Conservation (phyloP, 106 monocot genomes). For the Posidonia australis region DNA sequence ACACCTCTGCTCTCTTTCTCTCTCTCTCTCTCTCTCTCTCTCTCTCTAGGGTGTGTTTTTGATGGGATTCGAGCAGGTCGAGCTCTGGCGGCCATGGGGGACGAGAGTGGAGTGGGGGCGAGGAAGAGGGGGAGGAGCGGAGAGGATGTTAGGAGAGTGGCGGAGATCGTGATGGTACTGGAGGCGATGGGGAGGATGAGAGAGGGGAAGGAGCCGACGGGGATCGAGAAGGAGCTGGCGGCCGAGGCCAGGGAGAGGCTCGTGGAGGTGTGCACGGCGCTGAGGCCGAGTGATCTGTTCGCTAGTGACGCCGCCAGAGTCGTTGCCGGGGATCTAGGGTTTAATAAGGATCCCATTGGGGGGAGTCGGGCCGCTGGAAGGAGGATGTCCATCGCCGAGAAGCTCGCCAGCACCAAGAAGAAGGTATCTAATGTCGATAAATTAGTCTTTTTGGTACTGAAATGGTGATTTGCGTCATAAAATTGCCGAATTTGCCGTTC, state of each 20-base stretch:
- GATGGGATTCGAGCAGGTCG: neutral
- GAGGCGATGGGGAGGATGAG: constrained; percentile 73
- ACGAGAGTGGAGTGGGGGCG: constrained; percentile 7
- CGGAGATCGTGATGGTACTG: constrained; percentile 93
- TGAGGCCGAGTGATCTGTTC: constrained; percentile 71
- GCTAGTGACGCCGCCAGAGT: constrained; percentile 69
- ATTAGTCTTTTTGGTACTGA: neutral
- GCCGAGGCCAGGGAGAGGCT: constrained; percentile 67
- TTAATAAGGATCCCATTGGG: constrained; percentile 54
- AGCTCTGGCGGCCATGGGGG: constrained; percentile 2
- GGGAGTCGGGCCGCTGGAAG: neutral
- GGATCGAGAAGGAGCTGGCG: constrained; percentile 48
- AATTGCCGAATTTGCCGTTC: neutral
- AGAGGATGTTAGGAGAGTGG: constrained; percentile 46
- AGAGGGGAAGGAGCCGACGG: constrained; percentile 54
- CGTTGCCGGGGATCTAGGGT: constrained; percentile 73
- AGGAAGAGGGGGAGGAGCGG: constrained; percentile 24
- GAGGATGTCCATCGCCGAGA: constrained; percentile 25
- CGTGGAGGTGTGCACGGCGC: constrained; percentile 33
- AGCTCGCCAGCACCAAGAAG: constrained; percentile 14
- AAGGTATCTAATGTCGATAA: constrained; percentile 9
- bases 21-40: neutral
- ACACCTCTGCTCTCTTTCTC: no score
- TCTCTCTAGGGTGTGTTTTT: constrained; percentile 3
- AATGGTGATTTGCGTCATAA: neutral